Evolutionary conservation across 164 flowering plant genomes (phyloP).

Genomic region (Platanus orientalis): DNA sequence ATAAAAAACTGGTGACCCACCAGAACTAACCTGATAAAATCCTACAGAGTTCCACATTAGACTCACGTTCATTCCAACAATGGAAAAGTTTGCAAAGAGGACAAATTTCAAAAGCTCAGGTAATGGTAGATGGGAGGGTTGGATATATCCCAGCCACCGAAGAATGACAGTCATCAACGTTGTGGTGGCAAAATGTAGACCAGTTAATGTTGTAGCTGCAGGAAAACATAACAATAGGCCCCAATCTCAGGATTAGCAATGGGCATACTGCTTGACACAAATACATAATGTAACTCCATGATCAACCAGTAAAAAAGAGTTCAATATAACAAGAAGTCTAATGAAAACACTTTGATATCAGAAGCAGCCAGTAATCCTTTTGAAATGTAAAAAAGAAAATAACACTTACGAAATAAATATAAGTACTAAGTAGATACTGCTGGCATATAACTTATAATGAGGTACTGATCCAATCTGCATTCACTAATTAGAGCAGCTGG

Average conservation of each 20-base stretch:
- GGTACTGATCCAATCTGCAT: too few relatives aligned
- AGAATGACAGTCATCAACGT: conserved; percentile 65
- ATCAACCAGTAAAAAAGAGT: neutral
- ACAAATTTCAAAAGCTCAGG: conserved; percentile 73
- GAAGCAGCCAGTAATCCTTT: neutral
- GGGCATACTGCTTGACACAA: neutral
- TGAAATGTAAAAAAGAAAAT: too few relatives aligned
- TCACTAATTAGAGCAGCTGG: too few relatives aligned
- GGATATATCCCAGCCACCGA: conserved; percentile 76
- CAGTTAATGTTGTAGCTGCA: conserved; percentile 94
- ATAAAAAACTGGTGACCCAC: neutral
- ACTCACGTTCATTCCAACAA: conserved; percentile 94
- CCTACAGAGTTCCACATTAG: conserved; percentile 95
- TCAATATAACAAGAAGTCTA: too few relatives aligned
- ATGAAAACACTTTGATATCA: neutral
- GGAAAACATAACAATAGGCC: conserved; percentile 2
- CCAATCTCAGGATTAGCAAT: neutral
- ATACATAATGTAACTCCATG: neutral
- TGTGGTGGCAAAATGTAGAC: conserved; percentile 85
- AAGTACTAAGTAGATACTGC: too few relatives aligned
- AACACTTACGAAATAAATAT: too few relatives aligned
- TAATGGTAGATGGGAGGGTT: conserved; percentile 63
- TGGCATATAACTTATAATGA: too few relatives aligned
- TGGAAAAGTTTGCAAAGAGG: conserved; percentile 81
- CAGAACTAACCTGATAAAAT: conserved; percentile 69